Evolutionary conservation across 352 stramenopile species (phyloP), one percentile per base, ranked within the genome.

Genomic region (Pythium phragmiticola): DNA sequence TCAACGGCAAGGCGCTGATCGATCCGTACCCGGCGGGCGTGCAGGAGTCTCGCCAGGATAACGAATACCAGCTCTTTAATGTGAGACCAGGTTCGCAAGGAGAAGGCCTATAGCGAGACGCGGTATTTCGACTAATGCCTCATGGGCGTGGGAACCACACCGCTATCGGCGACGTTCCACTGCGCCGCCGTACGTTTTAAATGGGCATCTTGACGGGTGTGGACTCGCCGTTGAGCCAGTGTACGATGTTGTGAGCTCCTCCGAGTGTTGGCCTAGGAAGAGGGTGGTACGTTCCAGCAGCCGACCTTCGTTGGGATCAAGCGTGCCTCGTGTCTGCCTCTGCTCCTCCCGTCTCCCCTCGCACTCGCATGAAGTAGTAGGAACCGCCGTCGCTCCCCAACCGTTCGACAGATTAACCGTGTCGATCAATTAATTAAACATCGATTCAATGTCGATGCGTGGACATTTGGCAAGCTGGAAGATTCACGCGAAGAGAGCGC

Each of bases 1-100:
- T 85, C 16, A 87, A 86, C 52, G 81, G 79, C 12, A 78, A 75
- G 30, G 73, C 74, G 17, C 54, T 88, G 43, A 53, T 89, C 17
- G 77, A 88, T 13, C 72, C 79, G 36, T 77, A 75, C 54, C 70
- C 80, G 0, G 43, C 69, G 13, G 70, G 72, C 2, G 64, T 74
- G 14, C 19, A 66, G 4, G 23, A 16, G 17, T 17, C 21, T 2
- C 47, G 33, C 1, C 5, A 9, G 0, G 26, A 16, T 0, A 13
- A 37, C 19, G 42, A 57, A 7, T 78, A 84, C 47, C 68, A 65
- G 34, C 30, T 83, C 30, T 84, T 76, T 66, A 86, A 86, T 46
- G 51, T 59, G 7, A 74, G 75, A 2, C 81, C 68, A 80, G 6
- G 23, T 51, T 16, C 54, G 41, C 13, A 51, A 34, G 14, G 12